Evolutionary conservation across 2,329 filamentous ascomycete genomes (phyloP), one percentile per base, ranked within the genome.

Genomic region (Neopestalotiopsis sp.): DNA sequence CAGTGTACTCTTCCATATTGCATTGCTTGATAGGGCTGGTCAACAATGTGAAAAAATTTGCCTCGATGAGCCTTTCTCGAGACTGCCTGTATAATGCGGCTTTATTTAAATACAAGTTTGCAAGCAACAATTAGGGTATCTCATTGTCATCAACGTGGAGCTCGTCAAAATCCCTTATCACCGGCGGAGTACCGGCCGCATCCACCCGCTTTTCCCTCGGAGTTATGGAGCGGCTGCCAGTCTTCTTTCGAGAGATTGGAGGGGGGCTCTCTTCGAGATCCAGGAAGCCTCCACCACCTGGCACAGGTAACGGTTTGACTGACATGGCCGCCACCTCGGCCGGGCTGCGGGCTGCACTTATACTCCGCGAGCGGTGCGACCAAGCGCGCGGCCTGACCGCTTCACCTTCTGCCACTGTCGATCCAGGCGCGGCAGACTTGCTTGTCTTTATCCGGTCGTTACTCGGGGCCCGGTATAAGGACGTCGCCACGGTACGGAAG

Each of bases 81-180:
- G 10, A 38, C 34, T 28, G 24, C 34, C 6, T 38, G 34, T 38
- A 38, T 38, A 38, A 38, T 38, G 34, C 5, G 6, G 10, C 34
- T 38, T 38, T 38, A 38, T 38, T 38, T 10, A 38, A 7, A 38
- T 38, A 38, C 6, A 38, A 10, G 6, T 38, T 38, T 10, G 34
- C 34, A 38, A 38, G 34, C 34, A 38, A 38, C 34, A 56, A 62
- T 70, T 65, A 73, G 66, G 59, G 73, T 71, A 38, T 67, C 58
- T 70, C 59, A 61, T 70, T 67, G 65, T 69, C 67, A 24, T 67
- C 56, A 32, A 69, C 60, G 32, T 76, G 73, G 20, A 78, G 66
- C 67, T 78, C 75, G 56, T 78, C 76, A 24, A 78, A 78, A 60
- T 78, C 76, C 58, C 73, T 72, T 49, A 78, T 78, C 40, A 76